Conservation (phyloP, 2,329 filamentous ascomycete species). For the Lasiodiplodia theobromae region DNA sequence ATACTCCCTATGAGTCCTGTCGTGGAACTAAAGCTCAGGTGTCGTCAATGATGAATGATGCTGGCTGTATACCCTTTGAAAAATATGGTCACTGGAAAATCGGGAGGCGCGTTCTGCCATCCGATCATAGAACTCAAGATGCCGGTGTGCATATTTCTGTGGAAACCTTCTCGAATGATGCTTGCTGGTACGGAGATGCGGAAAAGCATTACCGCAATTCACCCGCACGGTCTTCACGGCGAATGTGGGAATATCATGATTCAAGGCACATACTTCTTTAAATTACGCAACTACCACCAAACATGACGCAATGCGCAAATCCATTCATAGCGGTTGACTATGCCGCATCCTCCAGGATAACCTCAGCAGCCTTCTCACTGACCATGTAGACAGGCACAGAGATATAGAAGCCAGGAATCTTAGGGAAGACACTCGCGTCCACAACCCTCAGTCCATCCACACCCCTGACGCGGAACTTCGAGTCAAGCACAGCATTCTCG, state of each 20-base stretch:
- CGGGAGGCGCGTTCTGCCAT: too few relatives aligned
- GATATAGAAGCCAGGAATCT: constrained; percentile 62
- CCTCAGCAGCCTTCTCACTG: constrained; percentile 67
- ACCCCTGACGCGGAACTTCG: constrained; percentile 64
- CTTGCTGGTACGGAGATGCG: too few relatives aligned
- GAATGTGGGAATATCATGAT: not conserved
- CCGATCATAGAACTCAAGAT: too few relatives aligned
- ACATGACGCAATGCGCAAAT: not conserved
- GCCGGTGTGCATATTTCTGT: too few relatives aligned
- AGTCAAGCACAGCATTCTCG: constrained; percentile 63
- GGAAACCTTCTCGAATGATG: too few relatives aligned
- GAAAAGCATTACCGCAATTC: too few relatives aligned
- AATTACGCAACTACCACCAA: not conserved
- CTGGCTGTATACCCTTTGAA: rapidly evolving
- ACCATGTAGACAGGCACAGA: constrained; percentile 62
- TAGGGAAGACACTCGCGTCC: constrained; percentile 66
- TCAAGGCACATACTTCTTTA: not conserved
- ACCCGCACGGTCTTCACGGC: not conserved
- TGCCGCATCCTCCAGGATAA: constrained; percentile 33
- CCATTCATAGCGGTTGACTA: not conserved
- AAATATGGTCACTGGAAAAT: too few relatives aligned
- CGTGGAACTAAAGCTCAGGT: too few relatives aligned
- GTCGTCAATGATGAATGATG: too few relatives aligned
- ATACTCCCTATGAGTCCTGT: too few relatives aligned
- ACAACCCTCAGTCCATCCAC: constrained; percentile 65